Evolutionary conservation across 768 basidiomycete species (phyloP), one percentile per base, ranked within the genome.

Genomic region (Boletus edulis): DNA sequence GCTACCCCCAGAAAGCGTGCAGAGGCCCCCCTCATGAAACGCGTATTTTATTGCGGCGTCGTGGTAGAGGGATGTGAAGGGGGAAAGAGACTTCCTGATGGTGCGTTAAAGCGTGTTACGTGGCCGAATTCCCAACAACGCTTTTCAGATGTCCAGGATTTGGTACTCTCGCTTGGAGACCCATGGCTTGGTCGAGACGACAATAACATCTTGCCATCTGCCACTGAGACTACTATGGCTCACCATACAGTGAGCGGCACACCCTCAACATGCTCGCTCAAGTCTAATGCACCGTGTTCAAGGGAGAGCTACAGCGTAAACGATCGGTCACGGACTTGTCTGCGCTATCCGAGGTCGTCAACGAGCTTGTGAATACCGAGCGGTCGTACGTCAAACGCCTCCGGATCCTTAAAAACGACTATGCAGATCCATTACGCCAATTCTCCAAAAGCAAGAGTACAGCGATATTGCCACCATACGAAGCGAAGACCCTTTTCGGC

Each of bases 401-500:
- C 17, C 82, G 81, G 61, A 87, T 85, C 29, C 81, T 98, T 65
- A 94, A 95, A 72, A 73, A 80, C 43, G 86, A 91, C 63, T 98
- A 97, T 66, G 96, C 95, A 34, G 88, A 93, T 67, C 97, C 94
- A 10, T 76, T 99, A 27, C 84, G 94, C 37, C 81, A 81, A 42
- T 99, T 95, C 68, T 84, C 96, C 20, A 81, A 83, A 51, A 86
- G 80, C 69, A 90, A 91, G 67, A 86, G 88, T 55, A 94, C 91
- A 0, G 85, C 89, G 35, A 91, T 99, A 62, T 81, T 99, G 43
- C 87, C 90, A 1, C 73, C 84, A 20, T 98, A 96, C 68, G 91
- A 98, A 68, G 95, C 95, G 34, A 94, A 91, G 60, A 91, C 84
- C 1, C 79, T 99, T 22, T 98, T 99, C 62, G 92, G 91, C 51